Conservation (phyloP, 306 rosid species). For the Echinosophora koreensis region DNA sequence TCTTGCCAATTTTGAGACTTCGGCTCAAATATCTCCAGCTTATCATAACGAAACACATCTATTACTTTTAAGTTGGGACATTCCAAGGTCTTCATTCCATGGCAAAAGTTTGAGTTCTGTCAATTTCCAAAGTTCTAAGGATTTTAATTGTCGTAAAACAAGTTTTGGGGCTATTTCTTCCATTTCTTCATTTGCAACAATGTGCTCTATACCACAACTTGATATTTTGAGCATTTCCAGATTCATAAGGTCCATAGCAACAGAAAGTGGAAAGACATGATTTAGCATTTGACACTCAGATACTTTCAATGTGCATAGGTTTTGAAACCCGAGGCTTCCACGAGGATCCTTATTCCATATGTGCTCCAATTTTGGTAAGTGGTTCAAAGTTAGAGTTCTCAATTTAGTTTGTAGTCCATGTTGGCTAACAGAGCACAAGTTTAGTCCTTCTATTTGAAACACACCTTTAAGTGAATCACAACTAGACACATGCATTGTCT, state of each 20-base stretch:
- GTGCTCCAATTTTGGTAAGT: constrained; percentile 23
- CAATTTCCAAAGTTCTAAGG: background rate
- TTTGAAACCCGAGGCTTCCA: background rate
- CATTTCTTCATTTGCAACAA: constrained; percentile 13
- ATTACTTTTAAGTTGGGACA: background rate
- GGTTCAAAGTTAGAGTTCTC: background rate
- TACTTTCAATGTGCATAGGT: background rate
- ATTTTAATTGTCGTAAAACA: constrained; percentile 5
- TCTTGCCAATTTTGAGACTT: background rate
- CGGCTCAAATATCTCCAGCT: background rate
- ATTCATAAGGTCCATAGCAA: constrained; percentile 14
- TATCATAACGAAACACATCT: background rate
- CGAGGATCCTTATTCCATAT: constrained; percentile 24
- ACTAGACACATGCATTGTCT: background rate
- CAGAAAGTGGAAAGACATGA: constrained; percentile 19
- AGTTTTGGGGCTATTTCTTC: background rate
- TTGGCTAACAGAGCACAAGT: background rate
- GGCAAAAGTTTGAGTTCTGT: constrained; percentile 11
- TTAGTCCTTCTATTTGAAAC: background rate
- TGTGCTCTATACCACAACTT: constrained; percentile 9
- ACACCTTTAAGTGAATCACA: background rate
- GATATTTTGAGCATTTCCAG: constrained; percentile 5
- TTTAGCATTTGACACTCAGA: background rate
- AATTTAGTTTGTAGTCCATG: background rate
- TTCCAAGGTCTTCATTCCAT: background rate